Conservation (phyloP, 768 basidiomycete genomes). For the Pholiota microspora region DNA sequence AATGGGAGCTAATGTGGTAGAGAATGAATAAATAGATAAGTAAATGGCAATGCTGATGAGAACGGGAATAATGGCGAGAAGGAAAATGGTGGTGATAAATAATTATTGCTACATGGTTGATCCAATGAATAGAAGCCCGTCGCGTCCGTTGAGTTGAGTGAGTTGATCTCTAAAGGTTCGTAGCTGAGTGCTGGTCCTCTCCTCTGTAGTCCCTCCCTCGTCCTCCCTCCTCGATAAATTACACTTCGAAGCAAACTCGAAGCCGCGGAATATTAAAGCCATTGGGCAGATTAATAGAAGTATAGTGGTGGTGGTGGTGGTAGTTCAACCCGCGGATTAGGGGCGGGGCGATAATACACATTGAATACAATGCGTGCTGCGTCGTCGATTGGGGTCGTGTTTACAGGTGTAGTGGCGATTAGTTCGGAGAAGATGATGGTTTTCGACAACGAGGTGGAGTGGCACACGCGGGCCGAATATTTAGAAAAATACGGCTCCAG, state of each 20-base stretch:
- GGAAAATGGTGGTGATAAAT: constrained; percentile 10
- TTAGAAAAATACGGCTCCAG: constrained; percentile 63
- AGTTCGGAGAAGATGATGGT: constrained; percentile 13
- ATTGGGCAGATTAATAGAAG: constrained; percentile 18
- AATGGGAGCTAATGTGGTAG: constrained; percentile 4
- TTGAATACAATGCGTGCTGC: constrained; percentile 1
- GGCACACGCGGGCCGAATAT: constrained; percentile 18
- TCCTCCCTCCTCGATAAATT: constrained; percentile 13
- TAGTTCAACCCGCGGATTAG: constrained; percentile 9
- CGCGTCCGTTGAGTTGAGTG: constrained; percentile 1
- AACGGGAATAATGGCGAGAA: not conserved
- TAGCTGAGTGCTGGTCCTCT: not conserved
- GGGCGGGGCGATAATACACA: constrained; percentile 2
- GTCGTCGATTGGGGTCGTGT: not conserved
- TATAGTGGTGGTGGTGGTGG: constrained; percentile 10
- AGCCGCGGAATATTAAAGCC: constrained; percentile 17
- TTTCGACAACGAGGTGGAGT: constrained; percentile 6
- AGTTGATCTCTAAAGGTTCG: constrained; percentile 6
- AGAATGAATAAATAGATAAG: constrained; percentile 16
- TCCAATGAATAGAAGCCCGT: constrained; percentile 5
- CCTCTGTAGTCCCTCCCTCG: constrained; percentile 8
- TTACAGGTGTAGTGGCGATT: constrained; percentile 9
- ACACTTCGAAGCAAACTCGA: constrained; percentile 17
- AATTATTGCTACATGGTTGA: constrained; percentile 18
- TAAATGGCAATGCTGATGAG: constrained; percentile 10